phyloP scores from a whole-genome alignment of 352 stramenopile genomes.

The Elongisporangium senticosum region DNA sequence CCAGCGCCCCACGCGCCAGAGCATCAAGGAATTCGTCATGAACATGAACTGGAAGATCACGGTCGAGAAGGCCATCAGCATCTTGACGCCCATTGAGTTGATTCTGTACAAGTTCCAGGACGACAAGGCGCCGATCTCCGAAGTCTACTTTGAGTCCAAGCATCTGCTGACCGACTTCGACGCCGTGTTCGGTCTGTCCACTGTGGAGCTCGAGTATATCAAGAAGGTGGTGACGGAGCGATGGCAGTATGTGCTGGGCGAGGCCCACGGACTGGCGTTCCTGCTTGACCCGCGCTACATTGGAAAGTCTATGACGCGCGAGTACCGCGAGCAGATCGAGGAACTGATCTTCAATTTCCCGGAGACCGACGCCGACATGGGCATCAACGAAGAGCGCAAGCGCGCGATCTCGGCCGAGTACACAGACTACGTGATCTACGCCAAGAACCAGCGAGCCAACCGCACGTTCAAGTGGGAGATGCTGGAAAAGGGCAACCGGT shows the following conservation, averaged over 20 bases:
- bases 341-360: conserved; percentile 80
- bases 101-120: conserved; percentile 85
- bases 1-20: conserved; percentile 46
- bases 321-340: conserved; percentile 82
- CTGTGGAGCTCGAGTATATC: conserved; percentile 72
- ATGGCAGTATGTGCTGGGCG: conserved; percentile 70
- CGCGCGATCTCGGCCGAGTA: conserved; percentile 69
- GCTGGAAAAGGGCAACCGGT: conserved; percentile 74
- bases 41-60: conserved; percentile 75
- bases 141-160: conserved; percentile 82
- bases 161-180: conserved; percentile 77
- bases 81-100: conserved; percentile 70
- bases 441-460: conserved; percentile 76
- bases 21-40: conserved; percentile 70
- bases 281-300: conserved; percentile 76
- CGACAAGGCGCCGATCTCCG: conserved; percentile 67
- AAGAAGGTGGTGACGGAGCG: conserved; percentile 77
- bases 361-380: conserved; percentile 57
- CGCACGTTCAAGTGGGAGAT: conserved; percentile 84
- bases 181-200: conserved; percentile 58
- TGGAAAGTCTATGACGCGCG: conserved; percentile 75
- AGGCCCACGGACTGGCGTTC: conserved; percentile 70
- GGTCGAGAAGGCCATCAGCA: conserved; percentile 75
- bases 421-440: conserved; percentile 74
- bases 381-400: conserved; percentile 63